Conservation (phyloP, 768 basidiomycete species). For the Filobasidium wieringae region DNA sequence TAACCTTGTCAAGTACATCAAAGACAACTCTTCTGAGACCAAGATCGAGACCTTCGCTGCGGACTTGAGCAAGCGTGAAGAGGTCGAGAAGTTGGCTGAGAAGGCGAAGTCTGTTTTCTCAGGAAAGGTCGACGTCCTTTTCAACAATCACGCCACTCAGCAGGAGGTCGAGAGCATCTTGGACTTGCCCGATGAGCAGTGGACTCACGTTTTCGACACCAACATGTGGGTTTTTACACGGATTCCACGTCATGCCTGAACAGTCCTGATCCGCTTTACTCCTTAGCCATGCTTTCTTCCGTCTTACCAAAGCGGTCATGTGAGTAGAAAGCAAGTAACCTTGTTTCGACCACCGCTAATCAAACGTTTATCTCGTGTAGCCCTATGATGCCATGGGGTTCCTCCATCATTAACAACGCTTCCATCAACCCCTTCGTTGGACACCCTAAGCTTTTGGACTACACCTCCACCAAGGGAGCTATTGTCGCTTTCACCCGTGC, state of each 20-base stretch:
- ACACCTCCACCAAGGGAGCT: slow-evolving; percentile 48
- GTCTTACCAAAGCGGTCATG: slow-evolving; percentile 47
- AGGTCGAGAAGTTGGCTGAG: slow-evolving; percentile 40
- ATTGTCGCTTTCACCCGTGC: slow-evolving; percentile 42
- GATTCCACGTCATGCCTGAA: slow-evolving; percentile 24
- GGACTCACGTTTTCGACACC: slow-evolving; percentile 29
- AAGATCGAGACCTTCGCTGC: slow-evolving; percentile 40
- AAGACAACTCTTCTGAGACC: slow-evolving; percentile 40
- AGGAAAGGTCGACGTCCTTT: slow-evolving; percentile 45
- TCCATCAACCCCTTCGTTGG: slow-evolving; percentile 29
- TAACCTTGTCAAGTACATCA: slow-evolving; percentile 40
- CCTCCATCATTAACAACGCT: slow-evolving; percentile 53
- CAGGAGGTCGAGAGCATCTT: slow-evolving; percentile 40
- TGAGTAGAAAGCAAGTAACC: neutral
- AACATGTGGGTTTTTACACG: slow-evolving; percentile 40
- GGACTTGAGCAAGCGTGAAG: slow-evolving; percentile 42
- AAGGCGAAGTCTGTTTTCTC: slow-evolving; percentile 40
- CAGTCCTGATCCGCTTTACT: slow-evolving; percentile 4
- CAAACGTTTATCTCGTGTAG: slow-evolving; percentile 41
- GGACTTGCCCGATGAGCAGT: slow-evolving; percentile 17
- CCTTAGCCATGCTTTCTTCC: slow-evolving; percentile 54
- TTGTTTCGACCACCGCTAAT: too few relatives aligned
- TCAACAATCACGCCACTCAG: slow-evolving; percentile 51
- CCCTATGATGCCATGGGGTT: slow-evolving; percentile 52
- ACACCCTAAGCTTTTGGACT: slow-evolving; percentile 44